Conservation (phyloP, 305 asterid genomes). For the Fraxinus greggii region DNA sequence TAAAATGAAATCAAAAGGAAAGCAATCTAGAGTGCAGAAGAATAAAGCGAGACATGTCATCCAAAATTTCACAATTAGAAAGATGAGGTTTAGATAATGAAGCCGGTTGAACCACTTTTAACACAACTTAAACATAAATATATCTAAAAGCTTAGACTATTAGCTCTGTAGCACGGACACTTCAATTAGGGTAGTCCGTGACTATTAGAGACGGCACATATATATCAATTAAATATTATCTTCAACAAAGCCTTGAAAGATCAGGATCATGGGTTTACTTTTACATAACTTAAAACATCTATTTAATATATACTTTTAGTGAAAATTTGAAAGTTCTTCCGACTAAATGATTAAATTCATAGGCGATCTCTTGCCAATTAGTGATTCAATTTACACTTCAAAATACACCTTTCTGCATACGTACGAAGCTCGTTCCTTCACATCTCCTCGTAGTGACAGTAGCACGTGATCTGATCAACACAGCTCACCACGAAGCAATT, state of each 20-base stretch:
- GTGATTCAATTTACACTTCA: background rate
- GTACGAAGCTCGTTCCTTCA: background rate
- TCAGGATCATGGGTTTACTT: slow-evolving; percentile 12
- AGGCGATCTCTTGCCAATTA: background rate
- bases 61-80: background rate
- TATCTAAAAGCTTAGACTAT: background rate
- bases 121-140: background rate
- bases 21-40: background rate
- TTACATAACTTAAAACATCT: background rate
- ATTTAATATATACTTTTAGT: background rate
- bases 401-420: background rate
- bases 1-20: background rate
- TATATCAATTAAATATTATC: background rate
- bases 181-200: too few species aligned
- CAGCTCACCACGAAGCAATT: background rate
- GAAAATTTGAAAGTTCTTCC: slow-evolving; percentile 7
- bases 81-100: background rate
- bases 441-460: slow-evolving; percentile 1
- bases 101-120: background rate
- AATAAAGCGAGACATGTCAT: background rate
- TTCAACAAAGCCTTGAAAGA: slow-evolving; percentile 10
- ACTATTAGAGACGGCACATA: background rate
- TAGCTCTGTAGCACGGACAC: too few species aligned
- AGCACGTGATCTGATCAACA: background rate
- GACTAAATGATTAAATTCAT: background rate